Percentiles rank a stretch among this genome's conserved stretches.
Conservation (phyloP, 345 rosid species). For the Syzygium grande region DNA sequence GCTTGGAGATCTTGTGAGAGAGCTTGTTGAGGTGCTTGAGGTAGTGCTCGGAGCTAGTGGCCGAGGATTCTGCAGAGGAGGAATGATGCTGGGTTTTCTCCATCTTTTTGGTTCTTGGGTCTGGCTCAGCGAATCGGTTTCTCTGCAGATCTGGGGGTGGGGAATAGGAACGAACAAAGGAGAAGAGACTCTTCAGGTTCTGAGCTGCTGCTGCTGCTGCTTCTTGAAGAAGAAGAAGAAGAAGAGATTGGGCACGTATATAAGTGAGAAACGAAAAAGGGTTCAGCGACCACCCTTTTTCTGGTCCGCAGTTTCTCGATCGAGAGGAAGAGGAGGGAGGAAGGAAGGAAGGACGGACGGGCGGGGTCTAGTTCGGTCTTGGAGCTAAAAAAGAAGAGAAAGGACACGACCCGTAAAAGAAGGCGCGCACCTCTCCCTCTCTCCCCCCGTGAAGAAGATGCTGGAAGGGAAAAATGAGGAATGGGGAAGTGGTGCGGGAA, state of each 20-base stretch:
- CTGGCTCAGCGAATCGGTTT: neutral
- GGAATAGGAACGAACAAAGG: neutral
- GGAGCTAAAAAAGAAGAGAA: slow-evolving; percentile 7
- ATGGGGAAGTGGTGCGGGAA: neutral
- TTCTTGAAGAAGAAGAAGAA: neutral
- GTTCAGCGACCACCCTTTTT: neutral
- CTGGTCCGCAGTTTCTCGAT: neutral
- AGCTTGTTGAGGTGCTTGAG: slow-evolving; percentile 70
- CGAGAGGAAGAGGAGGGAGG: neutral
- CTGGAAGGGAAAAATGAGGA: neutral
- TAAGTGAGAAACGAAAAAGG: neutral
- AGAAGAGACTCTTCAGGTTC: neutral
- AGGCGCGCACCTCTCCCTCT: slow-evolving; percentile 1
- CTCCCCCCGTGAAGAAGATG: neutral
- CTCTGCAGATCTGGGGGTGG: neutral
- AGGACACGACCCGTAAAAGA: slow-evolving; percentile 16
- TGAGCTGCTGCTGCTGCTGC: neutral
- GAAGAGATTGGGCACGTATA: neutral
- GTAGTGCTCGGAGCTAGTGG: slow-evolving; percentile 20
- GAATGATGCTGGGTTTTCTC: neutral
- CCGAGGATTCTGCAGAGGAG: neutral
- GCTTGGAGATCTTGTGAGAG: slow-evolving; percentile 83
- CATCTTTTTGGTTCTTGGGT: neutral
- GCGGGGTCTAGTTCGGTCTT: neutral
- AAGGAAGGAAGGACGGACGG: neutral